A percentile compares a stretch with the other conserved stretches of the same genome.
phyloP scores from a whole-genome alignment of 1,284 basidiomycete species.

The Ceratobasidium sp. region DNA sequence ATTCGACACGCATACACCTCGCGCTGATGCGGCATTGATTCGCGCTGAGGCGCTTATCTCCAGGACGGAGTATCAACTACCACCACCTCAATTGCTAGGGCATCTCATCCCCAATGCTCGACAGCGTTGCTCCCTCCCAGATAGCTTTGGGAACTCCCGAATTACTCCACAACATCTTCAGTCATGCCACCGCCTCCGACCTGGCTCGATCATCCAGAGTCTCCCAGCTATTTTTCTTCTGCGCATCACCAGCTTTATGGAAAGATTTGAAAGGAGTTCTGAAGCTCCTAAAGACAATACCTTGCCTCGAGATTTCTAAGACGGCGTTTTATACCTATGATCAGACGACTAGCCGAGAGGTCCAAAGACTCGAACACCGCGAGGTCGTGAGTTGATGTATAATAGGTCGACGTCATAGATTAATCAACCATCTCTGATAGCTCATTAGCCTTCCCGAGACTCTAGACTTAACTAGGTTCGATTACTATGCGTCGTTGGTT shows the following conservation, averaged over 20 bases:
- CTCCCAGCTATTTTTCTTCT: slow-evolving; percentile 28
- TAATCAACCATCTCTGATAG: neutral
- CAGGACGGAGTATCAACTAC: neutral
- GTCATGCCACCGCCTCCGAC: neutral
- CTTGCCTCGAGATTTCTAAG: neutral
- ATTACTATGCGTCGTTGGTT: slow-evolving; percentile 28
- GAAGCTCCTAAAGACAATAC: slow-evolving; percentile 12
- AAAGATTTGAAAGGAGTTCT: slow-evolving; percentile 11
- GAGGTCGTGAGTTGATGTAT: slow-evolving; percentile 18
- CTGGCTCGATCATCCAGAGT: slow-evolving; percentile 11
- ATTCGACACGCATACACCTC: slow-evolving; percentile 5
- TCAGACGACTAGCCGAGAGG: neutral
- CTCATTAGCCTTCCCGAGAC: slow-evolving; percentile 14
- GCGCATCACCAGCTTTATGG: slow-evolving; percentile 18
- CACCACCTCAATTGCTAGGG: neutral
- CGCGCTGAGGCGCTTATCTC: neutral
- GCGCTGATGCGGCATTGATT: slow-evolving; percentile 1
- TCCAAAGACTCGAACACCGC: neutral
- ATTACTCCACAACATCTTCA: neutral
- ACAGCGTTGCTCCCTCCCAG: neutral
- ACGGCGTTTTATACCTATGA: neutral
- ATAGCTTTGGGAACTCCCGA: neutral
- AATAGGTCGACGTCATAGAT: too few relatives aligned
- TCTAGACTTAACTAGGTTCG: slow-evolving; percentile 16
- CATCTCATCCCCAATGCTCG: neutral